Conservation (phyloP, 805 yeast genomes). For the Brettanomyces naardenensis region DNA sequence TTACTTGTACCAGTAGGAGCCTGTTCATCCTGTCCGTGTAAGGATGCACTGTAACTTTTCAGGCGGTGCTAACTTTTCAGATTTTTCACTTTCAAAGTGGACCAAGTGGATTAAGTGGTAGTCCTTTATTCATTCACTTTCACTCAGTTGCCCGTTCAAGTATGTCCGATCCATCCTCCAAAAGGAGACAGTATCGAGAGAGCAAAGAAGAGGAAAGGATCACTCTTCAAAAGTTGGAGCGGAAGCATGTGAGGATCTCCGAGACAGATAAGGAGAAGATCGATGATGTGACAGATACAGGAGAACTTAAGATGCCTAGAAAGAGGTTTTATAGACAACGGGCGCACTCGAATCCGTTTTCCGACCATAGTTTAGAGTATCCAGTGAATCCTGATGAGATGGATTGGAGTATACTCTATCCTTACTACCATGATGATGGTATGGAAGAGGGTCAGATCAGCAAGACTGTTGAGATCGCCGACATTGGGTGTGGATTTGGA, state of each 20-base stretch:
- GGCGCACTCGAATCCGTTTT: constrained; percentile 96
- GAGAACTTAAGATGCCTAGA: constrained; percentile 46
- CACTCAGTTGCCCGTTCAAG: too few species aligned
- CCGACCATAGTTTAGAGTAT: constrained; percentile 88
- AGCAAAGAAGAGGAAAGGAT: constrained; percentile 28
- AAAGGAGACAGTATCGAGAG: constrained; percentile 42
- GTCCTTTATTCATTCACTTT: too few species aligned
- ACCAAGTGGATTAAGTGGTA: too few species aligned
- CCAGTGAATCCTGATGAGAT: constrained; percentile 74
- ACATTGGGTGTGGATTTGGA: constrained; percentile 97
- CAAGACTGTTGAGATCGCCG: constrained; percentile 75
- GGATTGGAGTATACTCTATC: constrained; percentile 82
- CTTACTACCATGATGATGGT: constrained; percentile 38
- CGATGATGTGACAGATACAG: constrained; percentile 15
- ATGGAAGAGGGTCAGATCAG: constrained; percentile 32
- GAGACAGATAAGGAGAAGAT: constrained; percentile 3
- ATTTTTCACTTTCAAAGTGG: too few species aligned
- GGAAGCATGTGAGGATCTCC: constrained; percentile 2
- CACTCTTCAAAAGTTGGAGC: neutral
- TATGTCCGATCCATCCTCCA: too few species aligned
- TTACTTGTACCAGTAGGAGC: too few species aligned
- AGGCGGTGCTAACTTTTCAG: too few species aligned
- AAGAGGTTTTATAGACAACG: constrained; percentile 90
- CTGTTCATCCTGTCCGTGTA: too few species aligned
- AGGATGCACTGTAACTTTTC: too few species aligned